These are phyloP conservation scores for Trichosporon sp. DNA, from an alignment of 1,284 basidiomycete species.

Conservation along the genomic window DNA sequence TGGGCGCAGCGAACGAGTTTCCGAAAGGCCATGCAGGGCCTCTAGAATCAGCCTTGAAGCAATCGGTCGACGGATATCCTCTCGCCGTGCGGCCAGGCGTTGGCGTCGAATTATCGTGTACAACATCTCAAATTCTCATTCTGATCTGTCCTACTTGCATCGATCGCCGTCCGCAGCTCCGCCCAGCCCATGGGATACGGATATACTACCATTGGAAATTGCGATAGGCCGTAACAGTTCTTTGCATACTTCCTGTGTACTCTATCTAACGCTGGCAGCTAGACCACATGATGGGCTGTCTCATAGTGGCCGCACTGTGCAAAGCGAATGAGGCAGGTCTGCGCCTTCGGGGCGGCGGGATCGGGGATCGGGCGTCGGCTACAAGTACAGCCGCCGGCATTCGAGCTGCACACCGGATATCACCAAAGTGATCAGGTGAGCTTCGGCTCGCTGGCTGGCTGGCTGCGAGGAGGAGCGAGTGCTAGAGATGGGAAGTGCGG, in stretches of 20 bases:
- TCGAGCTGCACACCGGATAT: neutral
- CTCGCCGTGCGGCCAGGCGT: no score
- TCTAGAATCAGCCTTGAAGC: neutral
- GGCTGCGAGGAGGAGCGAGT: no score
- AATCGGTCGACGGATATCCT: neutral
- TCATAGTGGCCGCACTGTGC: neutral
- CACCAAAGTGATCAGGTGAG: no score
- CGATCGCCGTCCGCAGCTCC: neutral
- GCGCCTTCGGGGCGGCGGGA: neutral
- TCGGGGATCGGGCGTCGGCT: neutral
- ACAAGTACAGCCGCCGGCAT: neutral
- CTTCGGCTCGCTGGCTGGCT: no score
- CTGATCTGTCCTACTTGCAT: neutral
- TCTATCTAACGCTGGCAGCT: neutral
- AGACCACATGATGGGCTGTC: neutral
- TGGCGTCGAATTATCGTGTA: neutral
- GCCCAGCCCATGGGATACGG: no score
- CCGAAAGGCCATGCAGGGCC: conserved; percentile 35
- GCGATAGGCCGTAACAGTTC: neutral
- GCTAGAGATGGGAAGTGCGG: neutral
- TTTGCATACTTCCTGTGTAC: neutral
- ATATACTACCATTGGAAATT: neutral
- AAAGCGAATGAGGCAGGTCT: neutral
- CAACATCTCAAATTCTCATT: neutral
- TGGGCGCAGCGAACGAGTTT: conserved; percentile 69